Conservation (phyloP, 2,329 filamentous ascomycete genomes). For the Cercospora beticola region DNA sequence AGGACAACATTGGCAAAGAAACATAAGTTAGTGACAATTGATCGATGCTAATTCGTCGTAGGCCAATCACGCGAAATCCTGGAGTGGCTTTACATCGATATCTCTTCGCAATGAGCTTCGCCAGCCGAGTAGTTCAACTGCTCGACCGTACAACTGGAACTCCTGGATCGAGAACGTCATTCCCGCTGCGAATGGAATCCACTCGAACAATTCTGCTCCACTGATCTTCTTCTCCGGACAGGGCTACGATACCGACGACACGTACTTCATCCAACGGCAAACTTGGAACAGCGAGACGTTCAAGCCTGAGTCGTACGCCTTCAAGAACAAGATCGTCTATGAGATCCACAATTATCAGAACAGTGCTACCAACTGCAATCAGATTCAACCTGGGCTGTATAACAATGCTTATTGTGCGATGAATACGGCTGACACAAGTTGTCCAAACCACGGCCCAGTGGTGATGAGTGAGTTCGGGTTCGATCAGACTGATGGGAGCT, state of each 20-base stretch:
- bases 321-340: conserved; percentile 54
- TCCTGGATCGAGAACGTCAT: conserved; percentile 49
- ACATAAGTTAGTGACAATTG: background rate
- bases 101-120: conserved; percentile 58
- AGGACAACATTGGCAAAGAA: background rate
- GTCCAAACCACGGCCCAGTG: conserved; percentile 43
- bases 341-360: conserved; percentile 64
- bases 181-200: conserved; percentile 53
- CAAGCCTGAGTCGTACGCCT: conserved; percentile 51
- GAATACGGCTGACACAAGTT: conserved; percentile 34
- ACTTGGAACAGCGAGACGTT: conserved; percentile 46
- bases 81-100: conserved; percentile 52
- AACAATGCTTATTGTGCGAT: conserved; percentile 56
- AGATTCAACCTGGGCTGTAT: conserved; percentile 52
- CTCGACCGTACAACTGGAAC: conserved; percentile 36
- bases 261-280: conserved; percentile 42
- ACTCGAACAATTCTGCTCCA: conserved; percentile 52
- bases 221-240: conserved; percentile 61
- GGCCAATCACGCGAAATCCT: conserved; percentile 45
- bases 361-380: conserved; percentile 32
- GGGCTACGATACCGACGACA: conserved; percentile 56
- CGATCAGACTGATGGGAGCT: conserved; percentile 50
- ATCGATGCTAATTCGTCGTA: background rate
- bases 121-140: conserved; percentile 35
- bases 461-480: conserved; percentile 59